phyloP scores from a whole-genome alignment of 139 green algal genomes.

The Micromonas pusilla region DNA sequence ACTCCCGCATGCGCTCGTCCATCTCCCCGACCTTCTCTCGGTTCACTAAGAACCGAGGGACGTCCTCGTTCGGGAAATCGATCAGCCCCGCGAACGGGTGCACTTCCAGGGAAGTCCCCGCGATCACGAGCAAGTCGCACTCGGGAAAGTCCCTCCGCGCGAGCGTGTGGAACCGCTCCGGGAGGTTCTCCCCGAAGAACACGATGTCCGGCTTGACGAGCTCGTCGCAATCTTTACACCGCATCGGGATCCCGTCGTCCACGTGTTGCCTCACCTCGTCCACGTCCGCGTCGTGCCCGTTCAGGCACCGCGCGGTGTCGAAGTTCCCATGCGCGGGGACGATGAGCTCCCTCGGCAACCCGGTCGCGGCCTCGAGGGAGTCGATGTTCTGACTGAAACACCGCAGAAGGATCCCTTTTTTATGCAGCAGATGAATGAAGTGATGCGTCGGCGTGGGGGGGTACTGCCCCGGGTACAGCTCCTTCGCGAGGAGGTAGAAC shows the following conservation, averaged over 20 bases:
- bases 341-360: slow-evolving; percentile 48
- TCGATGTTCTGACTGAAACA: slow-evolving; percentile 72
- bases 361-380: slow-evolving; percentile 43
- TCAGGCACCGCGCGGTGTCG: slow-evolving; percentile 50
- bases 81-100: slow-evolving; percentile 54
- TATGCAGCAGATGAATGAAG: slow-evolving; percentile 72
- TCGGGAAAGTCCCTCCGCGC: slow-evolving; percentile 35
- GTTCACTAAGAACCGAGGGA: slow-evolving; percentile 72
- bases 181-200: slow-evolving; percentile 81
- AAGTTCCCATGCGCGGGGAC: slow-evolving; percentile 86
- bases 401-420: slow-evolving; percentile 73
- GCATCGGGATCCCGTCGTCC: slow-evolving; percentile 16
- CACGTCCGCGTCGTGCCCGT: slow-evolving; percentile 30
- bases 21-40: slow-evolving; percentile 56
- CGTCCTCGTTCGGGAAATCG: slow-evolving; percentile 36
- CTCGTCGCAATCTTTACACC: slow-evolving; percentile 46
- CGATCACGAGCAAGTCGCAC: slow-evolving; percentile 75
- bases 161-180: slow-evolving; percentile 53
- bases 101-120: slow-evolving; percentile 69
- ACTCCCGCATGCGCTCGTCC: neutral
- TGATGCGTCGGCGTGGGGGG: slow-evolving; percentile 64
- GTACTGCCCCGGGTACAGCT: slow-evolving; percentile 63
- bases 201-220: slow-evolving; percentile 82
- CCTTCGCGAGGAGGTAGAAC: slow-evolving; percentile 63
- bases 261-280: slow-evolving; percentile 46